Evolutionary conservation across 148 eudicot species (phyloP), one percentile per base, ranked within the genome.

Genomic region (Limonium bicolor): DNA sequence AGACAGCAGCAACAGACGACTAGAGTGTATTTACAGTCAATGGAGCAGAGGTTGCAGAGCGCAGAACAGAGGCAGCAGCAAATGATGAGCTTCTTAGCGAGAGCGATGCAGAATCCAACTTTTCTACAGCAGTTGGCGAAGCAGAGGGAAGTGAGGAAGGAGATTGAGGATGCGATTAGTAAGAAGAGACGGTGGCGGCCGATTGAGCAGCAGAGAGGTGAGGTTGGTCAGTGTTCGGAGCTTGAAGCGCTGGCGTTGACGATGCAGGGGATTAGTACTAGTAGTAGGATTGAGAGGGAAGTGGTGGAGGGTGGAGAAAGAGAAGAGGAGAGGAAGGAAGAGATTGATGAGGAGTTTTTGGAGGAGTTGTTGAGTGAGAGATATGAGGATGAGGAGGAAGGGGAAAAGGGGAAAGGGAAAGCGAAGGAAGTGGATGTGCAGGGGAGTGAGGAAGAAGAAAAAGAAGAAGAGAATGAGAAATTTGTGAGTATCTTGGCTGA

Each of bases 201-300:
- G 2, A 80, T 90, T 24, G 77, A 76, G 17, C 74, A 66, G 22
- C 56, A 63, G 10, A 56, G 22, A 5, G 32, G 3, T 15, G 32
- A 19, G 16, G 51, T n/a, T 37, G 73, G 72, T 19, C 62, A 63
- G 7, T 55, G 40, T n/a, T 85, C 88, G 0, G 99, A 85, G 54
- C 85, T 90, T 0, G 99, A 90, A 49, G 85, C 72, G 7, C 88
- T 90, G 36, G 99, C 99, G 5, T 38, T 86, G 39, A 95, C 84
- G 48, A 85, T 90, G 67, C 99, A 81, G 53, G 95, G 94, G 13
- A 57, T 66, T 34, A 76, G 78, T 32, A 81, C 41, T 5, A 75
- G 76, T 26, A 55, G 47, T 27, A 78, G 68, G 32, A 30, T 25
- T 43, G 25, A 19, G 10, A 16, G 13, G 4, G 14, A 38, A 2